phyloP scores from a whole-genome alignment of 192 early-diverging fungal species.

The Umbelopsis sp. region DNA sequence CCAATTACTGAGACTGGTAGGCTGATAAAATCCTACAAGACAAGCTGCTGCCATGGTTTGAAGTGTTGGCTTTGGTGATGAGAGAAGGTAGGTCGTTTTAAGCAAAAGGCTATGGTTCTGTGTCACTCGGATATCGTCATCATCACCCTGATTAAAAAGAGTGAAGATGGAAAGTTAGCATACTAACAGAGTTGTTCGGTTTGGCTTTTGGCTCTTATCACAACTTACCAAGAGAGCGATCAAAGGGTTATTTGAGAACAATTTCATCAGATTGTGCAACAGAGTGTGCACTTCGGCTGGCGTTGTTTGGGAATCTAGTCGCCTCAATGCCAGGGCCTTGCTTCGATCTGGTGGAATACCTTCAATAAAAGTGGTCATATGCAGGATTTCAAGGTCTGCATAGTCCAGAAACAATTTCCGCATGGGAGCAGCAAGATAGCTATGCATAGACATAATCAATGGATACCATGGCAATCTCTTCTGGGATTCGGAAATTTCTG shows the following conservation, averaged over 20 bases:
- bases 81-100: conserved; percentile 54
- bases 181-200: too few species aligned
- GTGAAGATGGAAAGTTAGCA: too few species aligned
- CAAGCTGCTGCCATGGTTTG: conserved; percentile 55
- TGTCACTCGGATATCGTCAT: conserved; percentile 48
- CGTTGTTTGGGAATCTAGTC: conserved; percentile 10
- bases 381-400: conserved; percentile 30
- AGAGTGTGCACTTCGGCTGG: conserved; percentile 71
- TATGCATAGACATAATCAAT: conserved; percentile 49
- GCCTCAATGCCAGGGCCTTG: conserved; percentile 37
- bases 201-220: too few species aligned
- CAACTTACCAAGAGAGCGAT: conserved; percentile 64
- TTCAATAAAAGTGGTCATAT: conserved; percentile 25
- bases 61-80: conserved; percentile 22
- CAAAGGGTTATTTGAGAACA: conserved; percentile 71
- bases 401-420: conserved; percentile 63
- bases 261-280: conserved; percentile 67
- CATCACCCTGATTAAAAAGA: neutral
- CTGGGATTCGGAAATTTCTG: conserved; percentile 63
- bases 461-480: conserved; percentile 71
- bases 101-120: conserved; percentile 72
- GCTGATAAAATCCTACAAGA: conserved; percentile 68
- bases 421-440: conserved; percentile 57
- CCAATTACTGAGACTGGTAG: conserved; percentile 73
- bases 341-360: conserved; percentile 41